phyloP scores from a whole-genome alignment of 495 filamentous ascomycete species.

The Symbiotaphrina buchneri region DNA sequence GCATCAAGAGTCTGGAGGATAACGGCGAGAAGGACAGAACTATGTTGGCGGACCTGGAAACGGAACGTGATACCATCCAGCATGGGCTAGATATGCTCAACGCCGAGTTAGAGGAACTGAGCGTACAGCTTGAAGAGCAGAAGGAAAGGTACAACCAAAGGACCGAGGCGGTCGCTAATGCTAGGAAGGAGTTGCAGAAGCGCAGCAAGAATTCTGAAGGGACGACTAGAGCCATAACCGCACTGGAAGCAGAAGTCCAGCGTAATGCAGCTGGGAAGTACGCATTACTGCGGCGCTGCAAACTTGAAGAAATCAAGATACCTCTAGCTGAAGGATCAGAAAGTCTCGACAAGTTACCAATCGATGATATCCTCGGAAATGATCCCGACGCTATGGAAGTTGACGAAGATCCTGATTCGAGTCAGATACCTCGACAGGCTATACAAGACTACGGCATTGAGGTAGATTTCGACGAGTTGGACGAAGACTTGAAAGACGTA shows the following conservation, averaged over 20 bases:
- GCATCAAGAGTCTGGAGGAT: constrained; percentile 42
- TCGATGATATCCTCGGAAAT: constrained; percentile 48
- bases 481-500: constrained; percentile 66
- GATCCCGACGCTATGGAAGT: constrained; percentile 74
- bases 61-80: constrained; percentile 51
- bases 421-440: constrained; percentile 17
- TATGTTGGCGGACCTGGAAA: constrained; percentile 43
- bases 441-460: constrained; percentile 85
- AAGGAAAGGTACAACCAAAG: constrained; percentile 42
- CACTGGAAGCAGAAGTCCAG: constrained; percentile 62
- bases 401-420: constrained; percentile 30
- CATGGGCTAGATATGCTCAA: constrained; percentile 45
- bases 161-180: constrained; percentile 53
- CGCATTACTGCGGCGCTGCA: constrained; percentile 64
- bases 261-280: constrained; percentile 65
- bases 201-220: constrained; percentile 60
- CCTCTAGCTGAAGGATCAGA: constrained; percentile 56
- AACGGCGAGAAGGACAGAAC: constrained; percentile 38
- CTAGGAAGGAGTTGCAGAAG: constrained; percentile 68
- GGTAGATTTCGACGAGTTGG: constrained; percentile 67
- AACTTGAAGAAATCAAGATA: constrained; percentile 77
- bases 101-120: constrained; percentile 55
- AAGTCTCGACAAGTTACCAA: constrained; percentile 59
- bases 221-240: constrained; percentile 53
- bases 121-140: constrained; percentile 43